These are phyloP conservation scores for Croton laevigatus DNA, from an alignment of 441 rosid genomes.

Conservation along the genomic window DNA sequence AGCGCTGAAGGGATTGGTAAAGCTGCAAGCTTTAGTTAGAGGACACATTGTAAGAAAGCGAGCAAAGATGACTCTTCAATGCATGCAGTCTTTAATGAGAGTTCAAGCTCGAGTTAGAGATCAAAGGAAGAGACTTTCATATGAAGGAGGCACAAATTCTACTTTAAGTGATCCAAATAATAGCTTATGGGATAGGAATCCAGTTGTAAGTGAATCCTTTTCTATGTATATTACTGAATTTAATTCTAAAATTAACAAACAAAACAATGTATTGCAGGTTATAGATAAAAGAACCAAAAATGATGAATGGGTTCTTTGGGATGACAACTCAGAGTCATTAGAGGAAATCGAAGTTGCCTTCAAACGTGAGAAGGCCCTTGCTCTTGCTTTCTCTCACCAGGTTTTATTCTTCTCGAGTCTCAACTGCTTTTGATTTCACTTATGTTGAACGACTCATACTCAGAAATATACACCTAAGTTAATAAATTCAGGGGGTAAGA, in stretches of 20 bases:
- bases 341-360: constrained; percentile 33
- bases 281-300: constrained; percentile 56
- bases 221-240: not conserved
- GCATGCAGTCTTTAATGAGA: constrained; percentile 52
- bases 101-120: constrained; percentile 45
- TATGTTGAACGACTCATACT: too few species aligned
- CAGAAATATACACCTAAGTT: too few species aligned
- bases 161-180: constrained; percentile 60
- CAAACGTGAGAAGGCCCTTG: constrained; percentile 57
- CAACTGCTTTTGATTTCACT: constrained; percentile 23
- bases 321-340: constrained; percentile 25
- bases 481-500: too few species aligned
- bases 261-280: constrained; percentile 33
- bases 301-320: constrained; percentile 61
- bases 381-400: constrained; percentile 59
- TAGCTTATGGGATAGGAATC: constrained; percentile 45
- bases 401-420: constrained; percentile 29
- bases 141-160: constrained; percentile 48
- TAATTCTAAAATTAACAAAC: too few species aligned
- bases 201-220: constrained; percentile 40
- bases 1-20: constrained; percentile 57
- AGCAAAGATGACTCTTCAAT: constrained; percentile 44
- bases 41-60: constrained; percentile 53
- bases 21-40: constrained; percentile 61
- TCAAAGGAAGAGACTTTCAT: constrained; percentile 47